Percentiles rank a stretch among this genome's conserved stretches.
phyloP scores from a whole-genome alignment of 148 eudicot species.

The Suaeda aralocaspica region DNA sequence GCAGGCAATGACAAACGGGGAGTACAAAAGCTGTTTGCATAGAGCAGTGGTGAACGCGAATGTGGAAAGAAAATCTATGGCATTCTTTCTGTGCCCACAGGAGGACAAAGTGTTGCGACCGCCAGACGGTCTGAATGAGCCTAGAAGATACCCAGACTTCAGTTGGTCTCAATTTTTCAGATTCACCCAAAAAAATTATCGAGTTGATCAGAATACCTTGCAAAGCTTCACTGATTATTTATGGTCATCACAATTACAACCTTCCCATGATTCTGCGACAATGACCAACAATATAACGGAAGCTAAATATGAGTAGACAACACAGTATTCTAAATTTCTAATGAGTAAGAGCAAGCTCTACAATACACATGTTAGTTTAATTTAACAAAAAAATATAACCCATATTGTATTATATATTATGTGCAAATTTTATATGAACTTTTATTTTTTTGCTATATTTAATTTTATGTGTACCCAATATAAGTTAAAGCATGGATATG shows the following conservation, averaged over 20 bases:
- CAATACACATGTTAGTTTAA: too few relatives aligned
- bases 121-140: slow-evolving; percentile 14
- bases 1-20: slow-evolving; percentile 57
- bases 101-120: slow-evolving; percentile 41
- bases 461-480: too few relatives aligned
- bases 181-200: slow-evolving; percentile 42
- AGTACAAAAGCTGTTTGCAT: slow-evolving; percentile 60
- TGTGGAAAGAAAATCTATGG: slow-evolving; percentile 35
- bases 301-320: too few relatives aligned
- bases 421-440: too few relatives aligned
- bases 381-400: too few relatives aligned
- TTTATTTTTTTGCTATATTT: too few relatives aligned
- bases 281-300: too few relatives aligned
- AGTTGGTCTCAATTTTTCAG: slow-evolving; percentile 38
- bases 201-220: slow-evolving; percentile 38
- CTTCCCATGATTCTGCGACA: not conserved
- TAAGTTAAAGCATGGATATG: too few relatives aligned
- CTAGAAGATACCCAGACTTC: slow-evolving; percentile 49
- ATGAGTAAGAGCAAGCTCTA: too few relatives aligned
- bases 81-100: slow-evolving; percentile 41
- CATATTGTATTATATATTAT: too few relatives aligned
- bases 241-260: not conserved
- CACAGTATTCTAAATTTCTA: too few relatives aligned
- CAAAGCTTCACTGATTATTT: slow-evolving; percentile 34
- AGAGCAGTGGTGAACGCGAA: slow-evolving; percentile 50